Evolutionary conservation across 768 basidiomycete genomes (phyloP).

Genomic region (Pleurotus djamor): DNA sequence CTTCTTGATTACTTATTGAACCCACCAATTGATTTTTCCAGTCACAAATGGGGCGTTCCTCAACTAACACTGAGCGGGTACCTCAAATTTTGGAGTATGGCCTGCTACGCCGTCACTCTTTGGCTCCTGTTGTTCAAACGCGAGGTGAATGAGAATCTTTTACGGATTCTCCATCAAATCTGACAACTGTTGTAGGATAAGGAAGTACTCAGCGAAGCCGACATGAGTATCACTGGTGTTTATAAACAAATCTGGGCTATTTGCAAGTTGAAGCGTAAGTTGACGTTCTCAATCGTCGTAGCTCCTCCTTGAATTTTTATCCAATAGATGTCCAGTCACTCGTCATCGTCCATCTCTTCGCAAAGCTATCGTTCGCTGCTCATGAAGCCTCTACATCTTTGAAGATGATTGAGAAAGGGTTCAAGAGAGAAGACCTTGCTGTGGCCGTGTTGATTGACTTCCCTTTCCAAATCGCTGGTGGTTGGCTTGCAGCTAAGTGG

Average conservation of each 20-base stretch:
- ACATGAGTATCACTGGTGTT: slow-evolving; percentile 87
- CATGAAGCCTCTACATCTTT: slow-evolving; percentile 89
- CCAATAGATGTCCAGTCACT: slow-evolving; percentile 84
- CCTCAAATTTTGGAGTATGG: slow-evolving; percentile 80
- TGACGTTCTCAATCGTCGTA: background rate
- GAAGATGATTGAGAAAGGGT: slow-evolving; percentile 96
- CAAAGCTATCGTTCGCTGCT: slow-evolving; percentile 93
- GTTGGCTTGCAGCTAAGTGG: slow-evolving; percentile 94
- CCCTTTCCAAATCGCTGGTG: slow-evolving; percentile 94
- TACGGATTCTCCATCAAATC: background rate
- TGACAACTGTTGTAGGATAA: slow-evolving; percentile 52
- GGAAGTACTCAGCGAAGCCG: slow-evolving; percentile 67
- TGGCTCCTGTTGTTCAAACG: slow-evolving; percentile 88
- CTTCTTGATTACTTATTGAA: background rate
- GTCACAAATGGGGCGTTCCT: slow-evolving; percentile 76
- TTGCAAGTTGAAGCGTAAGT: slow-evolving; percentile 84
- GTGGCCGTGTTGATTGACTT: slow-evolving; percentile 95
- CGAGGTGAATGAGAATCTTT: slow-evolving; percentile 54
- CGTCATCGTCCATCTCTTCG: slow-evolving; percentile 82
- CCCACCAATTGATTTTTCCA: slow-evolving; percentile 19
- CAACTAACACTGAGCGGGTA: slow-evolving; percentile 74
- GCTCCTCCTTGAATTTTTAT: background rate
- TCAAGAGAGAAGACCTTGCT: slow-evolving; percentile 95
- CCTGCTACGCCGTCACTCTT: slow-evolving; percentile 82
- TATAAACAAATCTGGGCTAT: slow-evolving; percentile 97